Evolutionary conservation across 2,329 filamentous ascomycete genomes (phyloP), one percentile per base, ranked within the genome.

Genomic region (Fusarium lateritium): DNA sequence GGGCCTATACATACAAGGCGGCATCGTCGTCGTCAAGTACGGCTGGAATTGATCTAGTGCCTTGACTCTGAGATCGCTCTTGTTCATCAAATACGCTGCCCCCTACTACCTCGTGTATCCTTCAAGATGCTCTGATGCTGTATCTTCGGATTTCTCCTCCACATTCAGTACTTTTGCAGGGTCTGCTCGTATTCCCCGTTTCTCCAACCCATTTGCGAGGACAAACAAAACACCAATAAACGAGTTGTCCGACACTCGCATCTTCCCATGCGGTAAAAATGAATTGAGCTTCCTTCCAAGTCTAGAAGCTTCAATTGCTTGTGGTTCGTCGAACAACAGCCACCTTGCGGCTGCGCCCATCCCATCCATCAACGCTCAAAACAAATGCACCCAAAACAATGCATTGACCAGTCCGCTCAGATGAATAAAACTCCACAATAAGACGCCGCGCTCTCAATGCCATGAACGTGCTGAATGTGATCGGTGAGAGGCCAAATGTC

Each of bases 371-470:
- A 65, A 65, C 63, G 70, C 58, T 74, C 39, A 50, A 70, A 67
- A 69, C 46, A 69, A 66, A 71, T 74, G 65, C 67, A 75, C 52
- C 62, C 59, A 42, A 71, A 67, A 72, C 26, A 75, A 74, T 72
- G 70, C 69, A 66, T 64, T 66, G 59, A 39, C 57, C 64, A 69
- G 33, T 62, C 62, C 61, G 66, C 44, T 60, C 55, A 64, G 45
- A 65, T 72, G 71, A 72, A 67, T 65, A 56, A 74, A 76, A 75
- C 70, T 69, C 76, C 75, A 53, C 62, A 71, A 65, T 75, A 70
- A 60, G 76, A 70, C 76, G 76, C 77, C 77, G 73, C 76, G 77
- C 77, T 78, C 69, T 70, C 70, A 74, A 78, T 78, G 74, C 73
- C 72, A 65, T 65, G 71, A 69, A 71, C 69, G 69, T 74, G 56